Conservation (phyloP, 306 rosid genomes). For the Inga oerstediana region DNA sequence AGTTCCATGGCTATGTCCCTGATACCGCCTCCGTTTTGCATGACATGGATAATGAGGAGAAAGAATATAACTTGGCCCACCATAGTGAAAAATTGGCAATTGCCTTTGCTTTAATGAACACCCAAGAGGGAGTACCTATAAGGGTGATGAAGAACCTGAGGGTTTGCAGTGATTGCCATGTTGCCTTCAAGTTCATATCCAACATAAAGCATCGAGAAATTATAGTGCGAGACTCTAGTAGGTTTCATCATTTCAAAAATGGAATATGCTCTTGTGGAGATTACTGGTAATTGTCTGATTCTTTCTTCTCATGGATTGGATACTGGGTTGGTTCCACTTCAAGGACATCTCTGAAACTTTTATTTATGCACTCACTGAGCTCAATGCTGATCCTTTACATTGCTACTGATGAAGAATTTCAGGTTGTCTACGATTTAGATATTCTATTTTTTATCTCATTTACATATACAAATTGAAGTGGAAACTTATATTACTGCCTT, state of each 20-base stretch:
- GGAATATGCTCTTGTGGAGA: conserved; percentile 87
- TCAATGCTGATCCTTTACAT: not conserved
- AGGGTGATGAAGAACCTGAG: conserved; percentile 89
- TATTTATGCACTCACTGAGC: not conserved
- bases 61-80: conserved; percentile 72
- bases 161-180: conserved; percentile 78
- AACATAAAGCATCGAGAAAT: conserved; percentile 59
- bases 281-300: conserved; percentile 56
- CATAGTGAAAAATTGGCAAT: conserved; percentile 90
- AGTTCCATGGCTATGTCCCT: conserved; percentile 76
- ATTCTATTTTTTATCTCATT: not conserved
- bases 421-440: not conserved
- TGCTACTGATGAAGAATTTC: not conserved
- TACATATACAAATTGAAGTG: not conserved
- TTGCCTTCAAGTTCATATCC: conserved; percentile 74
- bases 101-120: conserved; percentile 77
- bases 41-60: conserved; percentile 93
- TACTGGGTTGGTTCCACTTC: too few relatives aligned
- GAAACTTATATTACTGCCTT: too few relatives aligned
- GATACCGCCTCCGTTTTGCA: conserved; percentile 71
- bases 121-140: conserved; percentile 57
- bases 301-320: not conserved
- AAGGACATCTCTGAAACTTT: not conserved
- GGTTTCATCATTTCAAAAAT: conserved; percentile 87
- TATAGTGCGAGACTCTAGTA: conserved; percentile 63